These are phyloP conservation scores for Podaxis sp. DNA, from an alignment of 768 basidiomycete species.

Conservation along the genomic window DNA sequence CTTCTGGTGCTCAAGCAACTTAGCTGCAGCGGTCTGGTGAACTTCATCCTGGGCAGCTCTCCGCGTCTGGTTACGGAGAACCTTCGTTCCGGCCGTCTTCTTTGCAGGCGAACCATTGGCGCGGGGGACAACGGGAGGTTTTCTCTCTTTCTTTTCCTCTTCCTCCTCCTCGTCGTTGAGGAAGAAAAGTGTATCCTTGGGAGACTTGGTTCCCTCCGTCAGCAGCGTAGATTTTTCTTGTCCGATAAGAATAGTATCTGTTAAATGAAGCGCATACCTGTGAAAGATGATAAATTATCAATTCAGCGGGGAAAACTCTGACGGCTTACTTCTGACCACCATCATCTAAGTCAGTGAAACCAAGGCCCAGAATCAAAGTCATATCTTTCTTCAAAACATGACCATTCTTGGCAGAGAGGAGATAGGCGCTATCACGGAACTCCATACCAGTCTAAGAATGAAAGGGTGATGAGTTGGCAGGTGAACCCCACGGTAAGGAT, in stretches of 20 bases:
- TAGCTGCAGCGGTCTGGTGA: constrained; percentile 72
- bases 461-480: constrained; percentile 1
- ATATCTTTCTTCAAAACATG: constrained; percentile 74
- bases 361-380: constrained; percentile 83
- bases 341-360: constrained; percentile 82
- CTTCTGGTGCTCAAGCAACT: constrained; percentile 84
- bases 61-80: constrained; percentile 88
- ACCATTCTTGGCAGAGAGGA: constrained; percentile 79
- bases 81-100: constrained; percentile 80
- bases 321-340: constrained; percentile 69
- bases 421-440: constrained; percentile 86
- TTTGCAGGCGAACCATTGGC: constrained; percentile 71
- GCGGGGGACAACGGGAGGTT: constrained; percentile 47
- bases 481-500: constrained; percentile 13
- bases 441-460: constrained; percentile 84
- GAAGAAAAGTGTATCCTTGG: constrained; percentile 90
- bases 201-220: constrained; percentile 81
- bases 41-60: constrained; percentile 85
- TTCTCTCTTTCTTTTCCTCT: constrained; percentile 60
- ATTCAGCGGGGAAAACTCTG: not conserved
- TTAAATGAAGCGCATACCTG: constrained; percentile 86
- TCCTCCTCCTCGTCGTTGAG: constrained; percentile 63
- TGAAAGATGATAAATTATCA: constrained; percentile 6
- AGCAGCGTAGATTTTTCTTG: constrained; percentile 64
- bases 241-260: constrained; percentile 85